Base-by-base conservation (phyloP, 768 basidiomycete genomes). In the Lactarius evosmus region DNA sequence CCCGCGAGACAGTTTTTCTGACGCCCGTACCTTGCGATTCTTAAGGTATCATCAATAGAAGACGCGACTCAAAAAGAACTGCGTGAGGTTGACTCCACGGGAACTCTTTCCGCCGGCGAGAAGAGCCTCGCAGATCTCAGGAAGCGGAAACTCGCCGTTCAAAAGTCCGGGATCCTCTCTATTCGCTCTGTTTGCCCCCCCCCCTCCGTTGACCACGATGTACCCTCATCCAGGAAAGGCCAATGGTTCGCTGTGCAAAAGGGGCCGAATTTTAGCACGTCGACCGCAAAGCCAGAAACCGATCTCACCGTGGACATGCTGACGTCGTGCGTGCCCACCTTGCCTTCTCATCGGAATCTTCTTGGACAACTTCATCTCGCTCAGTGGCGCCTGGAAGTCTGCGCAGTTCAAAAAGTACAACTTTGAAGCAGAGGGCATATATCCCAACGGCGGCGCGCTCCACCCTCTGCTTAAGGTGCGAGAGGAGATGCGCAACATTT, bases 341-440 rank as follows among this genome's bases (percentile, higher is more conserved):
- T 7, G 27, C 34, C 41, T 36, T 25, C 33, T 63, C 2, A 40
- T 50, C 4, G 8, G 38, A 38, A 46, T 1, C 4, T 8, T 50
- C 9, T 9, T 32, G 14, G 16, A 33, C 9, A 49, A 33, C 11
- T 38, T 61, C 64, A 60, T 51, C 65, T 32, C 27, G 17, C 22
- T 6, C 70, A 98, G 96, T 41, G 97, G 95, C 7, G 78, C 91
- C 19, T 98, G 97, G 97, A 95, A 97, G 76, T 88, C 86, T 0
- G 83, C 96, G 1, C 83, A 82, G 9, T 99, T 92, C 83, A 99
- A 99, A 74, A 95, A 95, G 75, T 99, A 98, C 78, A 99, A 99
- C 77, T 98, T 98, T 70, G 95, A 96, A 69, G 95, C 97, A 0
- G 95, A 95, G 67, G 97, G 97, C 58, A 84, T 88, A 32, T 91